Evolutionary conservation across 768 basidiomycete species (phyloP).

Genomic region (Pulveroboletus frians): DNA sequence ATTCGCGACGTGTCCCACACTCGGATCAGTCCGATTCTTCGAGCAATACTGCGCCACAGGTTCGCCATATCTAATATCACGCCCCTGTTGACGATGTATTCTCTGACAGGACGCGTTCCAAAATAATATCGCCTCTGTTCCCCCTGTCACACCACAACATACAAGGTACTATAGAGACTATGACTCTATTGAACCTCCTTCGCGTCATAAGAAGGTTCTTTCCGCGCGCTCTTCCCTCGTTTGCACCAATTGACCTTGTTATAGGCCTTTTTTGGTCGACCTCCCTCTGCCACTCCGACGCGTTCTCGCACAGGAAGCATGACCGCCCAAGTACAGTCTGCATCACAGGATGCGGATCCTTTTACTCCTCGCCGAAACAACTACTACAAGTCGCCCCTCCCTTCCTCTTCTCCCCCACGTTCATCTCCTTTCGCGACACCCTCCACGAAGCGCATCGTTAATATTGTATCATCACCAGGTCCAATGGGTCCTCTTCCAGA

Average conservation of each 20-base stretch:
- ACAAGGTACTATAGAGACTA: conserved; percentile 54
- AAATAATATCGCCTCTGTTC: conserved; percentile 25
- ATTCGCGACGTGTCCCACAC: conserved; percentile 38
- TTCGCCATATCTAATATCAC: conserved; percentile 27
- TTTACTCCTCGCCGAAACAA: conserved; percentile 47
- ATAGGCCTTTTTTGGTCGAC: conserved; percentile 29
- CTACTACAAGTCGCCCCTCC: conserved; percentile 46
- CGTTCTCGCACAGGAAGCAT: conserved; percentile 31
- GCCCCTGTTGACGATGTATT: conserved; percentile 19
- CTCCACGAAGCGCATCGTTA: conserved; percentile 48
- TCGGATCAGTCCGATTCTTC: conserved; percentile 30
- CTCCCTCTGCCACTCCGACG: conserved; percentile 45
- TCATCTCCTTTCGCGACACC: conserved; percentile 65
- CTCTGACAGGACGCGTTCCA: conserved; percentile 23
- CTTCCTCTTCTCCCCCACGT: conserved; percentile 55
- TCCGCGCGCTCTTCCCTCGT: neutral
- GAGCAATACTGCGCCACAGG: conserved; percentile 33
- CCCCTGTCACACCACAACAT: conserved; percentile 55
- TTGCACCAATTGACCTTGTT: neutral
- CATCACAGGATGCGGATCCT: conserved; percentile 36
- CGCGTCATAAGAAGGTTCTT: conserved; percentile 29
- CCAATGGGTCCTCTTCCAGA: conserved; percentile 63
- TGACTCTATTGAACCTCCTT: conserved; percentile 28
- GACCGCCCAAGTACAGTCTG: conserved; percentile 24
- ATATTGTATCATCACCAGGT: conserved; percentile 81